Evolutionary conservation across 306 rosid species (phyloP).

Genomic region (Alnus rubra): DNA sequence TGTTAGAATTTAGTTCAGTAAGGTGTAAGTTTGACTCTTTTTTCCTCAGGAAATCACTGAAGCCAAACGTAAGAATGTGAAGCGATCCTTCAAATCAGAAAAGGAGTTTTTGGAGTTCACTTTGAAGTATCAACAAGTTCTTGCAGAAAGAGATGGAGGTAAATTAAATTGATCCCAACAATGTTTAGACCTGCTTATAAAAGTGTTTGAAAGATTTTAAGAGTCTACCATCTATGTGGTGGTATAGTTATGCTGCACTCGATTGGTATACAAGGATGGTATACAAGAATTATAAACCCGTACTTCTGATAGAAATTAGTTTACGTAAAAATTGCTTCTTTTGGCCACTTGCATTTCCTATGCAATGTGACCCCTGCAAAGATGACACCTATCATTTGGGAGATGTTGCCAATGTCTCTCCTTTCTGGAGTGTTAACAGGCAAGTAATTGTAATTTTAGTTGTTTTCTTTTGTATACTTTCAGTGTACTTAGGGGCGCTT

Average conservation of each 20-base stretch:
- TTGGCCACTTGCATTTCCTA: neutral
- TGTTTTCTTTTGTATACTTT: too few species aligned
- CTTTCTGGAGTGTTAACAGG: neutral
- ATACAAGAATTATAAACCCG: neutral
- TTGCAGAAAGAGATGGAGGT: constrained; percentile 92
- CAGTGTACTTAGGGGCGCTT: too few species aligned
- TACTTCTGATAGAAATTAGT: neutral
- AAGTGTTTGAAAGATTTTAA: neutral
- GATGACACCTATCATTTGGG: neutral
- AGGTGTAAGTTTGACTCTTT: neutral
- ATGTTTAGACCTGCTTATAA: constrained; percentile 17
- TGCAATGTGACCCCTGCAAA: neutral
- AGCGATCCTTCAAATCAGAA: constrained; percentile 79
- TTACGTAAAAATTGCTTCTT: neutral
- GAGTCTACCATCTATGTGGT: neutral
- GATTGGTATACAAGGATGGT: neutral
- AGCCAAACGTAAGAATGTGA: constrained; percentile 71
- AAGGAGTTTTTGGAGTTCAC: constrained; percentile 87
- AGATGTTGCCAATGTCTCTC: neutral
- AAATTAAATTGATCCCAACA: constrained; percentile 34
- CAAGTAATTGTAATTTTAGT: neutral
- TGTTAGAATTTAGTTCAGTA: neutral
- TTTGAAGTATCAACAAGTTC: constrained; percentile 86
- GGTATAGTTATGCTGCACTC: neutral
- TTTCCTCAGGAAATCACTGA: constrained; percentile 66